Evolutionary conservation across 352 stramenopile genomes (phyloP).

Genomic region (Pythium vanterpoolii): DNA sequence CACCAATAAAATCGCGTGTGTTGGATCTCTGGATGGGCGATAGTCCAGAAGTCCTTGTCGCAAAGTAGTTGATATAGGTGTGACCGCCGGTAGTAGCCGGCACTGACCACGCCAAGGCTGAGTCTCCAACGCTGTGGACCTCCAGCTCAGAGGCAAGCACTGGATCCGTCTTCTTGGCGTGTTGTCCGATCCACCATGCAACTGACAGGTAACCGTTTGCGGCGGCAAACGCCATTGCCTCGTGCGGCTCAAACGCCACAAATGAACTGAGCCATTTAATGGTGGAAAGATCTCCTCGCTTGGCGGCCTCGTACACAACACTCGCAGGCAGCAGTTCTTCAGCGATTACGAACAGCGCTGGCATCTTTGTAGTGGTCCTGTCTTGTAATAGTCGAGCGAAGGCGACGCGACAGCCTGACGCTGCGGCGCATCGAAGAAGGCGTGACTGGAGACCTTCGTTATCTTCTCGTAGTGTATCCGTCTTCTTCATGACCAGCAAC

Average conservation of each 20-base stretch:
- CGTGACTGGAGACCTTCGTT: background rate
- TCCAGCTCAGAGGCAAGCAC: background rate
- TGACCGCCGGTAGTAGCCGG: background rate
- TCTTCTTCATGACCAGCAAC: background rate
- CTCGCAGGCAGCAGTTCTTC: background rate
- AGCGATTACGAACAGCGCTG: background rate
- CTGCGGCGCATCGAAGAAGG: conserved; percentile 3
- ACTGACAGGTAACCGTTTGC: conserved; percentile 36
- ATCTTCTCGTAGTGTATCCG: background rate
- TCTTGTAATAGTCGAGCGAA: background rate
- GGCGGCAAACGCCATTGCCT: conserved; percentile 42
- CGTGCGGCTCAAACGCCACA: background rate
- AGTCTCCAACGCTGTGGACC: background rate
- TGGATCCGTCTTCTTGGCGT: conserved; percentile 8
- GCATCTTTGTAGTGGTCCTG: too few relatives aligned
- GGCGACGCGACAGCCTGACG: conserved; percentile 7
- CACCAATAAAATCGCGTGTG: background rate
- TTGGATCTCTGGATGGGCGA: background rate
- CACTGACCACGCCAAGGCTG: conserved; percentile 1
- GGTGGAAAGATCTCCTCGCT: conserved; percentile 7
- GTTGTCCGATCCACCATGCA: conserved; percentile 30
- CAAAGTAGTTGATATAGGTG: conserved; percentile 2
- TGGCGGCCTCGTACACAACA: conserved; percentile 16
- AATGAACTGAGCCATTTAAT: conserved; percentile 20
- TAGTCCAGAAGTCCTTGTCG: background rate